phyloP scores from a whole-genome alignment of 495 filamentous ascomycete genomes.

The Xylona heveae region DNA sequence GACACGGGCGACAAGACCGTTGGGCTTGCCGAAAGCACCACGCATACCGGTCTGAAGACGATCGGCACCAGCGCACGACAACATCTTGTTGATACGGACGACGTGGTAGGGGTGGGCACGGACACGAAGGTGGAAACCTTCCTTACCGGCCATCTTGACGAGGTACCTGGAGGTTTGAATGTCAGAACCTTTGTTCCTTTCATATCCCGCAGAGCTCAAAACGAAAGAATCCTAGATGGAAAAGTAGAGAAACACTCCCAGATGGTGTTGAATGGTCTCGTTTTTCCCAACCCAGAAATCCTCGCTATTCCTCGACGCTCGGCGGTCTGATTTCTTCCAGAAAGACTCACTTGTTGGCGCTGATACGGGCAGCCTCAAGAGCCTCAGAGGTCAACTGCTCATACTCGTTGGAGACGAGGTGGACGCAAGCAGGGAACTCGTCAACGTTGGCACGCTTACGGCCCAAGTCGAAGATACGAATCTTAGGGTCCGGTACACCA shows the following conservation, averaged over 20 bases:
- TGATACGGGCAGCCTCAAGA: slow-evolving; percentile 97
- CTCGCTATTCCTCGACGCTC: no score
- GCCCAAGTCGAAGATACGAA: slow-evolving; percentile 98
- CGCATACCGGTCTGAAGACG: slow-evolving; percentile 99
- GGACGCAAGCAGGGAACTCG: slow-evolving; percentile 94
- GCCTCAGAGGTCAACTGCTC: slow-evolving; percentile 98
- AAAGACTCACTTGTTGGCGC: slow-evolving; percentile 78
- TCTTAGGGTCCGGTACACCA: slow-evolving; percentile 99
- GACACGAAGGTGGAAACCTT: slow-evolving; percentile 96
- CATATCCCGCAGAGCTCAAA: neutral
- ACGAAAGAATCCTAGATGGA: slow-evolving; percentile 1
- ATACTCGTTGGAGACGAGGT: slow-evolving; percentile 99
- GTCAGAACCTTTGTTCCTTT: slow-evolving; percentile 3
- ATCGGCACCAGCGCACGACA: slow-evolving; percentile 99
- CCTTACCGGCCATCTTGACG: slow-evolving; percentile 92
- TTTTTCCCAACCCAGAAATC: no score
- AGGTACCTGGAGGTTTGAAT: slow-evolving; percentile 39
- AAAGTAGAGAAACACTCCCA: no score
- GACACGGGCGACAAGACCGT: slow-evolving; percentile 93
- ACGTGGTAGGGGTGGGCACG: slow-evolving; percentile 99
- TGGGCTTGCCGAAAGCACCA: slow-evolving; percentile 98
- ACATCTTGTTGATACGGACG: slow-evolving; percentile 99
- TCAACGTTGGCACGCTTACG: slow-evolving; percentile 96
- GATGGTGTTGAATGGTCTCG: slow-evolving; percentile 1
- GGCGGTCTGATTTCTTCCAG: neutral